Conservation (phyloP, 371 early-diverging fungal species). For the Mucor mucedo region DNA sequence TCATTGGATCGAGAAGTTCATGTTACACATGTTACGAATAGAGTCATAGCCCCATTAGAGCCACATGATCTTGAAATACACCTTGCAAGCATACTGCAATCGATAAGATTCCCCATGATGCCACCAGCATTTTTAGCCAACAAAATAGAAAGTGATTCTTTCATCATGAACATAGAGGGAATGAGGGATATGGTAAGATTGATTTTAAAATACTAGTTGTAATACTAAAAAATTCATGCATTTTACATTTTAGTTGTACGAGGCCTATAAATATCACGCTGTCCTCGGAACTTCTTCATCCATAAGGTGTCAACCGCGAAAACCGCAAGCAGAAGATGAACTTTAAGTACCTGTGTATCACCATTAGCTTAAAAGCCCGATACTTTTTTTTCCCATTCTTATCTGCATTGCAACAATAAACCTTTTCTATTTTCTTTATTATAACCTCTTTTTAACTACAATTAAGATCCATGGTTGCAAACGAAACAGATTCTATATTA, state of each 20-base stretch:
- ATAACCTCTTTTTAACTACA: not conserved
- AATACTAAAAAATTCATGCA: not conserved
- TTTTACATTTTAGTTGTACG: slow-evolving; percentile 43
- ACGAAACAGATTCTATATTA: slow-evolving; percentile 2
- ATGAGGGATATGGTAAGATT: slow-evolving; percentile 55
- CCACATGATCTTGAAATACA: slow-evolving; percentile 10
- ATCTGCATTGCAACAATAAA: not conserved
- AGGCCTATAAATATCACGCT: slow-evolving; percentile 62
- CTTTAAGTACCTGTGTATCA: slow-evolving; percentile 1
- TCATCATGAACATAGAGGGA: slow-evolving; percentile 54
- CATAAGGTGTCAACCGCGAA: slow-evolving; percentile 32
- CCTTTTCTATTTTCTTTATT: not conserved
- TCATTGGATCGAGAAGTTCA: not conserved
- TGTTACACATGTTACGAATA: not conserved
- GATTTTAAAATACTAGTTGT: no score
- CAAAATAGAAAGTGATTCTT: slow-evolving; percentile 52
- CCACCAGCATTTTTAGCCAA: slow-evolving; percentile 52
- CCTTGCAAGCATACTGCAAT: slow-evolving; percentile 42
- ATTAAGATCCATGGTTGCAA: not conserved
- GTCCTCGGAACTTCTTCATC: slow-evolving; percentile 24
- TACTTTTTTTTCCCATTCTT: not conserved
- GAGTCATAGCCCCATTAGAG: not conserved
- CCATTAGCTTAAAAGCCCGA: slow-evolving; percentile 4
- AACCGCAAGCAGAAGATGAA: slow-evolving; percentile 17
- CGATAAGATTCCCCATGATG: slow-evolving; percentile 64